Conservation (phyloP, 192 early-diverging fungal species). For the Coemansia sp. region DNA sequence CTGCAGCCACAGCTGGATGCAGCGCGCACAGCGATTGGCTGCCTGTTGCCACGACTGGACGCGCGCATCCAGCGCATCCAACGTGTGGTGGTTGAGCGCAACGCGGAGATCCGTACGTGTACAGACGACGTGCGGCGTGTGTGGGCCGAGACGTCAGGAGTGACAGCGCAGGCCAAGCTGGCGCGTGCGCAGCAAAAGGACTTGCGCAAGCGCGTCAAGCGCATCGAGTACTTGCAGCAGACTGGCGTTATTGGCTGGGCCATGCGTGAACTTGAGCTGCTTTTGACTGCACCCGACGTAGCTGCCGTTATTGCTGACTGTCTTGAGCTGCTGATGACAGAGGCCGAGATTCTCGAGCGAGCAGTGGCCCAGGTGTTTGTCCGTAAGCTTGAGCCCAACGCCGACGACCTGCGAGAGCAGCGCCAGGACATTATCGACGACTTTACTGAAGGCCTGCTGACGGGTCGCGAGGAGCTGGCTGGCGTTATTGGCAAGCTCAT, state of each 20-base stretch:
- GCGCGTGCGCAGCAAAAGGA: slow-evolving; percentile 66
- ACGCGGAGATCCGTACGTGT: slow-evolving; percentile 40
- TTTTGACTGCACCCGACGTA: slow-evolving; percentile 58
- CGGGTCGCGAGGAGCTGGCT: slow-evolving; percentile 65
- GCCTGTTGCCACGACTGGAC: slow-evolving; percentile 46
- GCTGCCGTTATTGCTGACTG: slow-evolving; percentile 57
- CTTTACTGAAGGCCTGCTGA: slow-evolving; percentile 67
- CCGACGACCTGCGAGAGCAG: slow-evolving; percentile 49
- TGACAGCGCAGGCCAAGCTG: slow-evolving; percentile 54
- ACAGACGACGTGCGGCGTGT: slow-evolving; percentile 28
- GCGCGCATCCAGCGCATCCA: slow-evolving; percentile 44
- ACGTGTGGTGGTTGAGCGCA: slow-evolving; percentile 44
- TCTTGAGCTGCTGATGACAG: slow-evolving; percentile 68
- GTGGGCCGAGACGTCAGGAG: slow-evolving; percentile 53
- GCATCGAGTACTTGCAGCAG: slow-evolving; percentile 62
- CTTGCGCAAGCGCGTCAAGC: slow-evolving; percentile 61
- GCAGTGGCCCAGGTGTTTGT: slow-evolving; percentile 60
- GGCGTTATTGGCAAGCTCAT: slow-evolving; percentile 70
- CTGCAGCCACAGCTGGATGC: slow-evolving; percentile 44
- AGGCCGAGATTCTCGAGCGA: slow-evolving; percentile 69
- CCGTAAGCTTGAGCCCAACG: slow-evolving; percentile 56
- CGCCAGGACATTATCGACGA: slow-evolving; percentile 63
- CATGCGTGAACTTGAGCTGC: slow-evolving; percentile 56
- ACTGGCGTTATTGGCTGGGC: slow-evolving; percentile 57
- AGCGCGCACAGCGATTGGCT: slow-evolving; percentile 36